Base-by-base conservation (phyloP, 108 stramenopile genomes). In the Discostella pseudostelligera region DNA sequence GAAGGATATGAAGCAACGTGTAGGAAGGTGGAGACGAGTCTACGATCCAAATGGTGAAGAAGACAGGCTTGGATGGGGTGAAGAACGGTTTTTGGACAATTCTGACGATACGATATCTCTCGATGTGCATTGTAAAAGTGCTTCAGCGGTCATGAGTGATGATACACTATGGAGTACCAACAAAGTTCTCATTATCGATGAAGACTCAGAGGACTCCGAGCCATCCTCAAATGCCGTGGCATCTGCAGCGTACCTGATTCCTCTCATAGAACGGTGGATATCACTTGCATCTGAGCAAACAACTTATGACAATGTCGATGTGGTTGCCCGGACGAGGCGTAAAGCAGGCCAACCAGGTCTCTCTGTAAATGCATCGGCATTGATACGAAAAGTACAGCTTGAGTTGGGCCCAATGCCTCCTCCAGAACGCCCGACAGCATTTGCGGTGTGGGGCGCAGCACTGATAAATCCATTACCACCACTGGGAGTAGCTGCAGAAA, bases 1-100 rank as follows among this genome's bases (percentile, higher is more conserved):
- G 29, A 62, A 39, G 4, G 68, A 16, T 0, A 78, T 84, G 77
- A 67, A 74, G 51, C 4, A 20, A 25, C 71, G 82, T 10, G 75
- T 87, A n/a, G 83, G 86, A 24, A 56, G 86, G 55, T 87, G 86
- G 86, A 59, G 86, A 42, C 40, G 86, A 59, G 49, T 44, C 8
- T 82, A 87, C 46, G 83, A 84, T 78, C 83, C 83, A 32, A 79
- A 87, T 66, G 83, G 86, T 24, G 86, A 87, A 57, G 83, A 83
- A 72, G 53, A 62, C 0, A 67, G 72, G 37, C 62, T 87, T 37
- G 86, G 86, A 40, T 87, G 73, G 74, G 86, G 81, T 2, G 45
- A 74, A n/a, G 86, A 87, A 67, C 62, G 77, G 13, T 87, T 87
- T 68, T 60, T 82, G 24, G 81, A 84, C 56, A 50, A 26, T 26